Evolutionary conservation across 192 early-diverging fungal genomes (phyloP), one percentile per base, ranked within the genome.

Genomic region (Linnemannia exigua): DNA sequence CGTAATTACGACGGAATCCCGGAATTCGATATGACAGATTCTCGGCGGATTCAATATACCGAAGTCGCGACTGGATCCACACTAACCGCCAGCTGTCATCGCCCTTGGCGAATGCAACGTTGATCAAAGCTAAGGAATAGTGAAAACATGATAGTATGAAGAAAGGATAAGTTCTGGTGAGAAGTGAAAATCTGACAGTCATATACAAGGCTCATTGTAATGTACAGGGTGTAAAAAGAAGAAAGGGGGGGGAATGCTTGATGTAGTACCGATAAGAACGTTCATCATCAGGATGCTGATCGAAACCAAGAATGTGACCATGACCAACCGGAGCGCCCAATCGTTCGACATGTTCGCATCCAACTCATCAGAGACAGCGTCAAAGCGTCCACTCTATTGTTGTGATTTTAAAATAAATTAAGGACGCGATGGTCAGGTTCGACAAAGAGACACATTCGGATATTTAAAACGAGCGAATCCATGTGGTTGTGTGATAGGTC

Each of bases 11-110:
- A n/a, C n/a, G n/a, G n/a, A n/a, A n/a, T n/a, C n/a, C n/a, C n/a
- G n/a, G n/a, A n/a, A n/a, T n/a, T n/a, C n/a, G n/a, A n/a, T n/a
- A n/a, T n/a, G 77, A 79, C 37, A 79, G n/a, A 69, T 79, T 79
- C 77, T 79, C 77, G 35, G 77, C 77, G 9, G 68, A 37, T n/a
- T 79, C 68, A 25, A 71, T 79, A 25, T 79, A 71, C 20, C 69
- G 50, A 1, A 79, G 41, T 20, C 77, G 69, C 1, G 67, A 54
- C 15, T 71, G 51, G 41, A 79, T 61, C 77, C 77, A 79, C 12
- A 22, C 50, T 20, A 79, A 67, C 11, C 77, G n/a, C 77, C 77
- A 79, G 22, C 69, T 12, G 52, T 79, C 77, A 16, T 69, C 69
- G n/a, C 77, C 77, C 37, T 71, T 70, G 11, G 2, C 48, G 50